Conservation (phyloP, 2,329 filamentous ascomycete genomes). For the Thielaviopsis punctulata region DNA sequence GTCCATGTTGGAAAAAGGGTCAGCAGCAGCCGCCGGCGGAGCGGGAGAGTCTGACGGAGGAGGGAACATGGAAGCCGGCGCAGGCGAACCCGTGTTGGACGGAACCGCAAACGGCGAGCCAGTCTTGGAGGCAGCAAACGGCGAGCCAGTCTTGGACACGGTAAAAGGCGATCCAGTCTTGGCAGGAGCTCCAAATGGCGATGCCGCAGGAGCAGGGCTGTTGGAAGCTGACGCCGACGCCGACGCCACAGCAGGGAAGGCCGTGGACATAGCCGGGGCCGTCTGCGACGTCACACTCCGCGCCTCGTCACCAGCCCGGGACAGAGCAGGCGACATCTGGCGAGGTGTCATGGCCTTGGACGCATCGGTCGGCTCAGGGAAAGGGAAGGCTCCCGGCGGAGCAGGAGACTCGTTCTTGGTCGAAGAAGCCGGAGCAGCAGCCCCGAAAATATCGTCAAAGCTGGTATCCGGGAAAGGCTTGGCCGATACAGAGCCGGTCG, state of each 20-base stretch:
- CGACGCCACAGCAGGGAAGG: constrained; percentile 17
- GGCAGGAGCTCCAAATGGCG: neutral
- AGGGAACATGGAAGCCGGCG: constrained; percentile 13
- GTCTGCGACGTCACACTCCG: constrained; percentile 14
- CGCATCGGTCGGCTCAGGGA: constrained; percentile 48
- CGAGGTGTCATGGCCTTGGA: constrained; percentile 40
- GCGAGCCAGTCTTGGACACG: too few species aligned
- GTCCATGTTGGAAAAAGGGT: constrained; percentile 6
- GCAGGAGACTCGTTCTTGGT: constrained; percentile 20
- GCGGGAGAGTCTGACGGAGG: constrained; percentile 12
- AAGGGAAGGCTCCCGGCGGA: constrained; percentile 15
- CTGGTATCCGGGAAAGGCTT: constrained; percentile 42
- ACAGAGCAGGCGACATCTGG: constrained; percentile 54
- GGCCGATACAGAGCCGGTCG: constrained; percentile 23
- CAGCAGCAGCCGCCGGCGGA: constrained; percentile 1
- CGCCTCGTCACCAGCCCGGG: constrained; percentile 24
- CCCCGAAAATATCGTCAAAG: constrained; percentile 78
- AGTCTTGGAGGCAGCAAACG: too few species aligned
- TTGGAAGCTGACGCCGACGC: constrained; percentile 13
- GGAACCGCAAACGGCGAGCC: constrained; percentile 6
- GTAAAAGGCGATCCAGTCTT: too few species aligned
- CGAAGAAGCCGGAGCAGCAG: constrained; percentile 19
- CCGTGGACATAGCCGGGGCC: constrained; percentile 19
- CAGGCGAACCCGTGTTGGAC: neutral
- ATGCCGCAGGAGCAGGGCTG: constrained; percentile 2